Conservation (phyloP, 495 filamentous ascomycete species). For the Clavariopsis aquatica region DNA sequence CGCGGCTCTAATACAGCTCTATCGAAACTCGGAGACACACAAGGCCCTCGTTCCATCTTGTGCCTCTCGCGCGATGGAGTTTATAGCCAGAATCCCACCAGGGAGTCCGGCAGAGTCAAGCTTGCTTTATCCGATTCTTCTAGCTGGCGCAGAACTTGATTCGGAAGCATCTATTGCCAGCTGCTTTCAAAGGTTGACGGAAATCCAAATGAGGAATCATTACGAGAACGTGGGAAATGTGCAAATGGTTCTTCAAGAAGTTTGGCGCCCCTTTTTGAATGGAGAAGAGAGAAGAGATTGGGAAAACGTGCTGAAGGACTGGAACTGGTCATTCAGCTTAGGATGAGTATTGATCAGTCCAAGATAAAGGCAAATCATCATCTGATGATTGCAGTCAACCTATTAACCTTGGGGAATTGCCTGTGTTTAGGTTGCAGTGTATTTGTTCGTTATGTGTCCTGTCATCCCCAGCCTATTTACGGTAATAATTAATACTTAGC, state of each 20-base stretch:
- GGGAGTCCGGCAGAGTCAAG: slow-evolving; percentile 31
- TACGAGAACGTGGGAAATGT: slow-evolving; percentile 30
- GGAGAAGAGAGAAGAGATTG: slow-evolving; percentile 24
- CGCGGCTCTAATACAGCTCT: slow-evolving; percentile 30
- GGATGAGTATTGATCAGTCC: not conserved
- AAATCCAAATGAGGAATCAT: slow-evolving; percentile 24
- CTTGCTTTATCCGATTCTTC: slow-evolving; percentile 30
- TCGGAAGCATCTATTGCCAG: slow-evolving; percentile 11
- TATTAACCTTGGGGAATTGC: too few relatives aligned
- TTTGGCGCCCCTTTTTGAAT: slow-evolving; percentile 22
- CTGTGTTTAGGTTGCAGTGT: too few relatives aligned
- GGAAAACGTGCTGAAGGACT: slow-evolving; percentile 31
- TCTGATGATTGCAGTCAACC: too few relatives aligned
- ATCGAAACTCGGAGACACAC: slow-evolving; percentile 27
- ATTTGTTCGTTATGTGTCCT: too few relatives aligned
- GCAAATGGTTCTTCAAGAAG: slow-evolving; percentile 22
- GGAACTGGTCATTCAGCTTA: slow-evolving; percentile 24
- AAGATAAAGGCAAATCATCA: not conserved
- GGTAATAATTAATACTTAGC: too few relatives aligned
- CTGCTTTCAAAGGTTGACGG: slow-evolving; percentile 22
- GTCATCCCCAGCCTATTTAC: too few relatives aligned
- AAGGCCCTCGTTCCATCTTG: slow-evolving; percentile 18
- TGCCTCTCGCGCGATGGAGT: slow-evolving; percentile 24
- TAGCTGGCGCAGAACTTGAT: slow-evolving; percentile 25
- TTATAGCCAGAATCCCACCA: slow-evolving; percentile 27